These are phyloP conservation scores for Kurtzmaniella quercitrusa DNA, from an alignment of 1,139 yeast species.

Conservation along the genomic window DNA sequence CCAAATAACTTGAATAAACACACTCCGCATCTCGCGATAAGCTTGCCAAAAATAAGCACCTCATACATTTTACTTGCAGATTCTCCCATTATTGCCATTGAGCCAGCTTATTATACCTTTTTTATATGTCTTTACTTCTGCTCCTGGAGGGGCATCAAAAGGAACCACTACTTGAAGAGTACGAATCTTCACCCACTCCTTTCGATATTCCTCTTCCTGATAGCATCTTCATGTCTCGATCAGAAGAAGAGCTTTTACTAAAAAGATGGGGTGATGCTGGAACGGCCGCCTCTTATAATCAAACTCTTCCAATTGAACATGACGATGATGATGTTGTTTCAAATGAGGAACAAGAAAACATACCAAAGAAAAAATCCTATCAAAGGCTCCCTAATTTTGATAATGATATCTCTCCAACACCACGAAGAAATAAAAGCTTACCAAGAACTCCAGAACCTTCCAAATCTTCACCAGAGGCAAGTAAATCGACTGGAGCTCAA, in stretches of 20 bases:
- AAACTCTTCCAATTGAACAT: not conserved
- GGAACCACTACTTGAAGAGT: not conserved
- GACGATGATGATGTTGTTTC: not conserved
- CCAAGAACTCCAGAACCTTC: not conserved
- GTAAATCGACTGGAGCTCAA: constrained; percentile 7
- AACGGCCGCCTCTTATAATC: not conserved
- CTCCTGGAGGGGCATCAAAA: not conserved
- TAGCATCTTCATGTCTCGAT: not conserved
- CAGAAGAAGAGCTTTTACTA: not conserved
- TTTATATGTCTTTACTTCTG: not conserved
- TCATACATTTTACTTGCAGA: not conserved
- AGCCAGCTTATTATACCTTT: not conserved
- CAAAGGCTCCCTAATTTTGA: not conserved
- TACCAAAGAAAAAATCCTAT: not conserved
- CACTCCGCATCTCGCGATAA: not conserved
- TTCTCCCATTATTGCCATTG: not conserved
- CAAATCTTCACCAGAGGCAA: constrained; percentile 2
- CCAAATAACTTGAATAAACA: not conserved
- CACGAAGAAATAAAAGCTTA: not conserved
- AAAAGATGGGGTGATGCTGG: not conserved
- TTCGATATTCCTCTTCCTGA: not conserved
- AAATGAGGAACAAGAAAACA: too few relatives aligned
- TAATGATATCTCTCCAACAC: not conserved
- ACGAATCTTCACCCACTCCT: not conserved
- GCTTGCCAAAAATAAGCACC: not conserved